Evolutionary conservation across 2,329 filamentous ascomycete genomes (phyloP).

Genomic region (Aspergillus candidus): DNA sequence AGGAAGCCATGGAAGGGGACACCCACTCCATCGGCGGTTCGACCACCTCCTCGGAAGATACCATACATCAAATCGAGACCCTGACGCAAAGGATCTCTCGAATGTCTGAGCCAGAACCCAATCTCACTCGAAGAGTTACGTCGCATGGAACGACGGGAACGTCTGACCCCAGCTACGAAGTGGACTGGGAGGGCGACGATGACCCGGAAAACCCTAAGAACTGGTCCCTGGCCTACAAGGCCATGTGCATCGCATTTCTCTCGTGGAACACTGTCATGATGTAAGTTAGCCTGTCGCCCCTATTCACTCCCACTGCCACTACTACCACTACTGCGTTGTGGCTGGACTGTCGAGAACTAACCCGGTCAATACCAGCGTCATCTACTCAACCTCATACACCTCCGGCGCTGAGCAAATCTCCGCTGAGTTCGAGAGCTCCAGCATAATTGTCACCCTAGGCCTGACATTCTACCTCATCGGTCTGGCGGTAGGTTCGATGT

Average conservation of each 20-base stretch:
- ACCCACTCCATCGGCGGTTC: constrained; percentile 24
- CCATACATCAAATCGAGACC: constrained; percentile 21
- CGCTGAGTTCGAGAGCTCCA: constrained; percentile 55
- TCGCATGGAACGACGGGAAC: constrained; percentile 43
- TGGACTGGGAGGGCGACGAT: constrained; percentile 60
- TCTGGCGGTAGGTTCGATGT: constrained; percentile 62
- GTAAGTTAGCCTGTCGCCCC: constrained; percentile 27
- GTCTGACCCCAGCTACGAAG: constrained; percentile 59
- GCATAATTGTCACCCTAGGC: constrained; percentile 64
- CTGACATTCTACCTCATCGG: constrained; percentile 74
- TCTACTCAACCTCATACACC: constrained; percentile 76
- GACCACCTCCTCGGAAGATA: constrained; percentile 21
- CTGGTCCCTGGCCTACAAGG: constrained; percentile 58
- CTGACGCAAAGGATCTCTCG: constrained; percentile 24
- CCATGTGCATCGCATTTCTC: constrained; percentile 49
- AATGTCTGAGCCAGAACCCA: constrained; percentile 29
- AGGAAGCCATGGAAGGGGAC: constrained; percentile 12
- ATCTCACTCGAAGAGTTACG: constrained; percentile 37
- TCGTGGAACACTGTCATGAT: constrained; percentile 53
- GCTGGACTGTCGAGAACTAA: not conserved
- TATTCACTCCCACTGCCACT: not conserved
- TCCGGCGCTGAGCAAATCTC: constrained; percentile 64
- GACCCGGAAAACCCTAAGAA: constrained; percentile 62
- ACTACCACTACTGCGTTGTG: not conserved
- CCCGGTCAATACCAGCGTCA: constrained; percentile 40